Conservation (phyloP, 2,329 filamentous ascomycete genomes). For the Paraphoma chrysanthemicola region DNA sequence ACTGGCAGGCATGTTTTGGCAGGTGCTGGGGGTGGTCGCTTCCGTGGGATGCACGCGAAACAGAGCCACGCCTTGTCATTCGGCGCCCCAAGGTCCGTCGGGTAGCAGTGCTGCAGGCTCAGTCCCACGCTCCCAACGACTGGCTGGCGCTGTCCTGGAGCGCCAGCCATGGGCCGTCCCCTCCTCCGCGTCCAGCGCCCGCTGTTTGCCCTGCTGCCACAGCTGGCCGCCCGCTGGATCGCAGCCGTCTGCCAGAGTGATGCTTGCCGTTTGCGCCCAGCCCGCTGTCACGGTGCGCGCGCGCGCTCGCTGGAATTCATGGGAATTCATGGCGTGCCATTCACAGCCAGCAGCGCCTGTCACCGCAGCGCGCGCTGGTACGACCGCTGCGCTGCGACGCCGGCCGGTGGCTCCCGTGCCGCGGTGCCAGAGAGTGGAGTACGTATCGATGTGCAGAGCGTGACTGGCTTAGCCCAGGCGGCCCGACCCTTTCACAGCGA, state of each 20-base stretch:
- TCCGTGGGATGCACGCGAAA: conserved; percentile 38
- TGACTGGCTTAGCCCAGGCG: conserved; percentile 36
- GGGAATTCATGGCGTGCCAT: not conserved
- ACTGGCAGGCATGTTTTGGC: conserved; percentile 3
- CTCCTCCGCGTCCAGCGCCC: conserved; percentile 12
- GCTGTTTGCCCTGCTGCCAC: conserved; percentile 24
- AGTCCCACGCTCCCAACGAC: conserved; percentile 27
- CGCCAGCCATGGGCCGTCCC: conserved; percentile 20
- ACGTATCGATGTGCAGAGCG: conserved; percentile 25
- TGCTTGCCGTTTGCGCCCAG: conserved; percentile 24
- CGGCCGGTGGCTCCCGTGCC: conserved; percentile 27
- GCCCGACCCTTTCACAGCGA: conserved; percentile 39
- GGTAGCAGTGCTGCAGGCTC: conserved; percentile 39
- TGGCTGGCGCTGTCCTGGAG: conserved; percentile 28
- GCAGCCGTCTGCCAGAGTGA: conserved; percentile 23
- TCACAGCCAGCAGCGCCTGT: conserved; percentile 4
- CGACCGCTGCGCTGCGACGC: conserved; percentile 24
- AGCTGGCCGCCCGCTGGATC: conserved; percentile 11
- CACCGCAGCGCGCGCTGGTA: conserved; percentile 20
- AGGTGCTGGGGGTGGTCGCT: conserved; percentile 1
- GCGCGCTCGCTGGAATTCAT: conserved; percentile 11
- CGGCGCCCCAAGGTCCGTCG: conserved; percentile 42
- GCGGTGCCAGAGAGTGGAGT: conserved; percentile 9
- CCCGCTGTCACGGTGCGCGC: conserved; percentile 17
- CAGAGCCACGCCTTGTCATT: conserved; percentile 28